Evolutionary conservation across 768 basidiomycete genomes (phyloP), one percentile per base, ranked within the genome.

Genomic region (Lactarius evosmus): DNA sequence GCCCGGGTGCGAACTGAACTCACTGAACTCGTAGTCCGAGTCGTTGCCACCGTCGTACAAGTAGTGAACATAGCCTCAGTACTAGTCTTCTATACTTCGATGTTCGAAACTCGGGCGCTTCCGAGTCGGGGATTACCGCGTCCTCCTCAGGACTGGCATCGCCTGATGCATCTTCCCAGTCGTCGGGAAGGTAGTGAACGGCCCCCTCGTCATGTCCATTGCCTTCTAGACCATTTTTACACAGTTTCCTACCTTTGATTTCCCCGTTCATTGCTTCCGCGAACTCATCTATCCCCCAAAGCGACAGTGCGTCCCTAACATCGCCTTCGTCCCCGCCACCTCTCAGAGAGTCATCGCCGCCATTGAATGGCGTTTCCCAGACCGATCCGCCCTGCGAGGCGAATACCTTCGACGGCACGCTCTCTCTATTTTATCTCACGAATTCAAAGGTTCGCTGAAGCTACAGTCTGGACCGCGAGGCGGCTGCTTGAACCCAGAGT

Each of bases 201-300:
- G 73, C 78, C 62, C 86, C 87, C 68, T 85, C 75, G 4, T 80
- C 79, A 72, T 87, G 86, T 67, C 86, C 85, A 0, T 85, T 85
- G n/a, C 80, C 56, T 86, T 82, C 68, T 83, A 85, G 36, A 93
- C 86, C 12, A 81, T 82, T 66, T 83, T 82, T 51, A 92, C 85
- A 92, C 92, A 93, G 3, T 85, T 84, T 71, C 93, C 86, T 4
- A 95, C 90, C 72, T 92, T 92, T 55, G 80, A 80, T 40, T 82
- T 82, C 69, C 87, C 91, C 69, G 85, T 88, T 66, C 84, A 78
- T 71, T 88, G 84, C 70, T 83, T 81, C 63, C 84, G 78, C 0
- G 83, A 82, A 72, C 92, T 92, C 58, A 95, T 90, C 72, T 93
- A 85, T 0, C 93, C 94, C 73, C 95, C 93, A 40, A 97, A 80